These are phyloP conservation scores for Fusarium coffeatum DNA, from an alignment of 2,329 filamentous ascomycete species.

Conservation along the genomic window DNA sequence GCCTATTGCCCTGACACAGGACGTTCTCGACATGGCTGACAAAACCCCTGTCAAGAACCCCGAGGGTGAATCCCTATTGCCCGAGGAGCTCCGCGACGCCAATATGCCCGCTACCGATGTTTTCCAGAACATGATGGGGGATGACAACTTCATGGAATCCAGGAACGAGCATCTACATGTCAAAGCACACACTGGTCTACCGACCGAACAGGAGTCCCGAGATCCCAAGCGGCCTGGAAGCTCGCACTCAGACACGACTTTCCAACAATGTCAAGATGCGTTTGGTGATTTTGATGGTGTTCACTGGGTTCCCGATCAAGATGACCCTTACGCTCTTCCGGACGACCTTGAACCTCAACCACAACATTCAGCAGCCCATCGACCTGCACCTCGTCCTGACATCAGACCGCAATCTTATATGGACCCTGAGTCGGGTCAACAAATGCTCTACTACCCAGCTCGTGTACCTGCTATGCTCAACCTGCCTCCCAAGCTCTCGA, in stretches of 20 bases:
- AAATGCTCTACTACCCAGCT: slow-evolving; percentile 95
- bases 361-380: slow-evolving; percentile 40
- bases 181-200: slow-evolving; percentile 22
- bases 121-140: slow-evolving; percentile 52
- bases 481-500: slow-evolving; percentile 87
- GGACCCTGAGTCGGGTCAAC: slow-evolving; percentile 73
- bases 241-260: slow-evolving; percentile 69
- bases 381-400: slow-evolving; percentile 38
- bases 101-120: slow-evolving; percentile 48
- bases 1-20: slow-evolving; percentile 61
- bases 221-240: slow-evolving; percentile 53
- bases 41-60: slow-evolving; percentile 53
- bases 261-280: slow-evolving; percentile 72
- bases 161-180: slow-evolving; percentile 12
- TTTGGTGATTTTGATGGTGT: slow-evolving; percentile 87
- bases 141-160: slow-evolving; percentile 36
- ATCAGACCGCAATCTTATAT: slow-evolving; percentile 68
- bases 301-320: slow-evolving; percentile 71
- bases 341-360: slow-evolving; percentile 33
- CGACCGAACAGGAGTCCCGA: slow-evolving; percentile 33
- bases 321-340: slow-evolving; percentile 42
- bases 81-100: slow-evolving; percentile 53
- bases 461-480: slow-evolving; percentile 95
- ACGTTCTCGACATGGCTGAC: slow-evolving; percentile 67
- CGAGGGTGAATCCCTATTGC: slow-evolving; percentile 54